These are phyloP conservation scores for Neurospora sp. DNA, from an alignment of 495 filamentous ascomycete genomes.

Conservation along the genomic window DNA sequence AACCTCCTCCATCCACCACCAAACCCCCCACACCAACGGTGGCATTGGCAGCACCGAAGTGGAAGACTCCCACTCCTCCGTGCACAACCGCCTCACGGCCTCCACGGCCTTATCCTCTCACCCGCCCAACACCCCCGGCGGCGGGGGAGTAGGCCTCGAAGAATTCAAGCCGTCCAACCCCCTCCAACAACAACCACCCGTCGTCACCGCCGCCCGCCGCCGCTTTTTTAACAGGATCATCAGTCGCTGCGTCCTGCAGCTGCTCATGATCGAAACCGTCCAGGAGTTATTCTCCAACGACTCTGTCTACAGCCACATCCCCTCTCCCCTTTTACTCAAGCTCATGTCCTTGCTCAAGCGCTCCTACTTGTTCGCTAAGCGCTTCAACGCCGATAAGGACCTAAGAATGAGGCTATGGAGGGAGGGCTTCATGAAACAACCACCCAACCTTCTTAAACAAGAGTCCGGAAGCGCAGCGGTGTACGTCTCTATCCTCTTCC, in stretches of 20 bases:
- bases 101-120: conserved; percentile 15
- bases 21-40: conserved; percentile 20
- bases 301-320: conserved; percentile 86
- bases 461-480: conserved; percentile 86
- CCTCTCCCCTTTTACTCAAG: conserved; percentile 74
- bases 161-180: conserved; percentile 71
- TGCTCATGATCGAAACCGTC: conserved; percentile 98
- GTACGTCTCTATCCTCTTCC: conserved; percentile 84
- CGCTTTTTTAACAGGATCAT: conserved; percentile 99
- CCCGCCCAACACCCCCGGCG: conserved; percentile 11
- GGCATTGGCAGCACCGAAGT: conserved; percentile 19
- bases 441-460: conserved; percentile 96
- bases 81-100: conserved; percentile 1
- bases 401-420: conserved; percentile 87
- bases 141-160: conserved; percentile 47
- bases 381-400: conserved; percentile 96
- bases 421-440: conserved; percentile 99
- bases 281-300: conserved; percentile 98
- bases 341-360: conserved; percentile 91
- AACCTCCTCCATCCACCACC: conserved; percentile 11
- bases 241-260: conserved; percentile 92
- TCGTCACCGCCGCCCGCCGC: conserved; percentile 85
- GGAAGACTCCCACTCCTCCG: conserved; percentile 5
- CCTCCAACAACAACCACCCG: conserved; percentile 75
- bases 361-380: conserved; percentile 88